A percentile compares a stretch with the other conserved stretches of the same genome.
These are phyloP conservation scores for Candida stauntonica DNA, from an alignment of 805 yeast genomes.

Conservation along the genomic window DNA sequence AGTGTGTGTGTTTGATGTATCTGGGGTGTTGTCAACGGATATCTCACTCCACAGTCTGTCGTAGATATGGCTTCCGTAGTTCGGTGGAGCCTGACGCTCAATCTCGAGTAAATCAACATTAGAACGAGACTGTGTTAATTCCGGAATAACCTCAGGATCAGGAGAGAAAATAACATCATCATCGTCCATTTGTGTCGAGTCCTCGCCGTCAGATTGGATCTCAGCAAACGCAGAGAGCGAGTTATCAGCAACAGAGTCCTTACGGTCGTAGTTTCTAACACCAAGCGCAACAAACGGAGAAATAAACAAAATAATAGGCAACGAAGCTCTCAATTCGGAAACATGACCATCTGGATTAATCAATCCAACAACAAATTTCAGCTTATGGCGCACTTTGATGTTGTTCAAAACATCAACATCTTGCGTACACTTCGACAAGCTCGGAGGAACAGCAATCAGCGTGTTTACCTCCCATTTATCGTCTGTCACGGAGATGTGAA, in stretches of 20 bases:
- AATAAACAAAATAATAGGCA: slow-evolving; percentile 74
- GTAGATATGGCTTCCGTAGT: slow-evolving; percentile 74
- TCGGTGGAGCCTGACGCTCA: slow-evolving; percentile 73
- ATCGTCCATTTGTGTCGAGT: slow-evolving; percentile 23
- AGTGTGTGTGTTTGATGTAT: slow-evolving; percentile 28
- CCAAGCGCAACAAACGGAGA: slow-evolving; percentile 77
- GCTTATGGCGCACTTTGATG: slow-evolving; percentile 82
- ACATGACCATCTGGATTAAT: slow-evolving; percentile 89
- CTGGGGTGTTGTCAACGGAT: slow-evolving; percentile 29
- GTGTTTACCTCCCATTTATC: slow-evolving; percentile 76
- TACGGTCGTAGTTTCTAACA: slow-evolving; percentile 34
- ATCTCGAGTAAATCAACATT: slow-evolving; percentile 30
- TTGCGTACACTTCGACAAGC: slow-evolving; percentile 74
- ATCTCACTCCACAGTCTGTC: slow-evolving; percentile 75
- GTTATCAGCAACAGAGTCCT: slow-evolving; percentile 21
- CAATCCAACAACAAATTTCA: slow-evolving; percentile 75
- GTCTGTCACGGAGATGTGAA: slow-evolving; percentile 28
- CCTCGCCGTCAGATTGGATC: slow-evolving; percentile 25
- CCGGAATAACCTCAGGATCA: slow-evolving; percentile 28
- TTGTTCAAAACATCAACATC: slow-evolving; percentile 71
- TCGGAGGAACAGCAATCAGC: slow-evolving; percentile 61
- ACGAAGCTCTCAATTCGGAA: slow-evolving; percentile 85
- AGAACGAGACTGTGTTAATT: slow-evolving; percentile 5
- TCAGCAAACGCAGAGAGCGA: slow-evolving; percentile 25
- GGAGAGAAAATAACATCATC: slow-evolving; percentile 39